Base-by-base conservation (phyloP, 2,329 filamentous ascomycete species). In the Bipolaris zeicola region DNA sequence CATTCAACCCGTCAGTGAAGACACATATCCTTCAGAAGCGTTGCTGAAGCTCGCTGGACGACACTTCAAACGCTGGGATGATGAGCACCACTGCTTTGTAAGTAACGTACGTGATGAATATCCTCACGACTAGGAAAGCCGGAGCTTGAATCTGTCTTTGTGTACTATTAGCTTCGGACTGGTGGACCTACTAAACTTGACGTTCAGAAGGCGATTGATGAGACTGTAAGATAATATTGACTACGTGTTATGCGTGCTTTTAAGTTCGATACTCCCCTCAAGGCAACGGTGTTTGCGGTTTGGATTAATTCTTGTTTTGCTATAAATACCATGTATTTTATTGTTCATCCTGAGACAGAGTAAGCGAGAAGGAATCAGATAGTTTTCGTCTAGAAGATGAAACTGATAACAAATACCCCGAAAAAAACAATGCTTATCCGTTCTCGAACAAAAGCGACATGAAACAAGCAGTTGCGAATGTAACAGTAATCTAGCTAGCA, bases 1-100 rank as follows among this genome's bases (percentile, higher is more conserved):
- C 66, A 89, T 97, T 53, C 79, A 87, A 49, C 73, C 78, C 37
- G 68, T 66, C 14, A 11, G 55, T 36, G 13, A 64, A 8, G 55
- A 65, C 18, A 50, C 49, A 0, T 64, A 80, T 33, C 77, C 89
- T 2, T 81, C 84, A 0, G 77, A 83, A n/a, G 76, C 84, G 22
- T 80, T 96, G 60, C 83, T 91, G 69, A 81, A 81, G 43, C 77
- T 90, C 63, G 91, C 92, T 3, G 95, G 95, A 0, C 89, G 88
- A 66, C 91, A 91, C 75, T 98, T 99, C 76, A 96, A 91, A 76
- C 83, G 92, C 39, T 98, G 92, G 82, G 91, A 97, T 75, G 70
- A 74, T 4, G 79, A 78, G 33, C 81, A 77, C 0, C 86, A 86
- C 63, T 81, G 78, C 3, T 99, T 98, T 78, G 83, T 96, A 31